Evolutionary conservation across 257 asterid genomes (phyloP).

Genomic region (Penstemon eatonii): DNA sequence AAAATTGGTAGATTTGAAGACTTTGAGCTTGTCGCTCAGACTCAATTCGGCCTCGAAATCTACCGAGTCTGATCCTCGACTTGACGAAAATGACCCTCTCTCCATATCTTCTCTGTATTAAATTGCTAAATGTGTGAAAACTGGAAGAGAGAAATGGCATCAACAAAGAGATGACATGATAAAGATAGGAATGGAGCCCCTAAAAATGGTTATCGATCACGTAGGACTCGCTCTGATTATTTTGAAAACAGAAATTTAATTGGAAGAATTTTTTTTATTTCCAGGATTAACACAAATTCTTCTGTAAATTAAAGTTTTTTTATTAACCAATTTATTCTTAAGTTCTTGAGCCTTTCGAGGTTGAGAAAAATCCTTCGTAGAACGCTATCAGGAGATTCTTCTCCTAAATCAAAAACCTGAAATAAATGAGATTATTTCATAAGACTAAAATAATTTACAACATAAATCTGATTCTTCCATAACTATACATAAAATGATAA

Average conservation of each 20-base stretch:
- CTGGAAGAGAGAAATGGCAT: not conserved
- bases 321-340: conserved; percentile 40
- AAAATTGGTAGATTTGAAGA: conserved; percentile 60
- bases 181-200: not conserved
- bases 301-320: too few species aligned
- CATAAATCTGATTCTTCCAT: not conserved
- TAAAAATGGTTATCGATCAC: too few species aligned
- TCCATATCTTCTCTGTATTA: conserved; percentile 36
- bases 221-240: too few species aligned
- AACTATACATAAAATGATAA: too few species aligned
- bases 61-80: conserved; percentile 48
- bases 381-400: conserved; percentile 48
- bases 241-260: too few species aligned
- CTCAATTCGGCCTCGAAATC: conserved; percentile 71
- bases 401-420: conserved; percentile 64
- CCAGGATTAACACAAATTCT: too few species aligned
- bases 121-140: not conserved
- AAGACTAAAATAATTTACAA: not conserved
- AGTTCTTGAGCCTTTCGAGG: conserved; percentile 58
- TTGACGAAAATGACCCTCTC: conserved; percentile 54
- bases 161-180: not conserved
- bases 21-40: conserved; percentile 71
- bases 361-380: conserved; percentile 51
- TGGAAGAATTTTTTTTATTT: too few species aligned
- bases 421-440: conserved; percentile 15